Evolutionary conservation across 805 yeast genomes (phyloP), one percentile per base, ranked within the genome.

Genomic region (Metschnikowia gelsemii): DNA sequence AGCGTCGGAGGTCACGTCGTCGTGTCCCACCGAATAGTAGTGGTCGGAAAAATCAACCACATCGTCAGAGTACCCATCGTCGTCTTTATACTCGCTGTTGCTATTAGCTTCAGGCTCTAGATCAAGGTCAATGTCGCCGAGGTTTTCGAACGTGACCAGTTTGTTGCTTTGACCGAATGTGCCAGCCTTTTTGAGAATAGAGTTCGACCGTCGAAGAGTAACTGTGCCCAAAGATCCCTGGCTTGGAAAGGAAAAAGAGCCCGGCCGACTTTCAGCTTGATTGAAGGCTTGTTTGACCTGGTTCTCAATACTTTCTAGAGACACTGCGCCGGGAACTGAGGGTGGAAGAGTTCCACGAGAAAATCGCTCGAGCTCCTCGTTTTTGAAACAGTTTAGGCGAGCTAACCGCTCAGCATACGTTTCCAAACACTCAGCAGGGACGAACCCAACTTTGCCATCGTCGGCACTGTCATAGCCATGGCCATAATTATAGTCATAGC

Each of bases 341-440:
- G 16, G 12, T 34, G 45, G 38, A 9, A 42, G 33, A 2, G 38
- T 24, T n/a, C 34, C 43, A 6, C 36, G 43, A 5, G 39, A 34
- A 4, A 22, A 33, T 17, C 46, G 32, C 33, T 78, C 84, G 22
- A 76, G 58, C 42, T 84, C 87, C 61, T 87, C 96, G 63, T 91
- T 91, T 52, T 87, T 83, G 79, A 91, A 87, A 63, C 96, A 87
- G 60, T 93, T 93, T 29, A 90, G 70, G 42, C 98, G 73, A 0
- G 99, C 99, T 40, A 93, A 65, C 44, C 98, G 72, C 63, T 93
- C 99, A 34, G 81, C 84, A 47, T 87, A 89, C 0, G 96, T 87
- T 62, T 93, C 99, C 26, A 93, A 67, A 43, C 93, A 80, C 61
- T 93, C 99, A 1, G 97, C 98, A 1, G 99, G 99, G 2, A 95